Evolutionary conservation across 2,329 filamentous ascomycete genomes (phyloP), one percentile per base, ranked within the genome.

Genomic region (Pseudonectria buxi): DNA sequence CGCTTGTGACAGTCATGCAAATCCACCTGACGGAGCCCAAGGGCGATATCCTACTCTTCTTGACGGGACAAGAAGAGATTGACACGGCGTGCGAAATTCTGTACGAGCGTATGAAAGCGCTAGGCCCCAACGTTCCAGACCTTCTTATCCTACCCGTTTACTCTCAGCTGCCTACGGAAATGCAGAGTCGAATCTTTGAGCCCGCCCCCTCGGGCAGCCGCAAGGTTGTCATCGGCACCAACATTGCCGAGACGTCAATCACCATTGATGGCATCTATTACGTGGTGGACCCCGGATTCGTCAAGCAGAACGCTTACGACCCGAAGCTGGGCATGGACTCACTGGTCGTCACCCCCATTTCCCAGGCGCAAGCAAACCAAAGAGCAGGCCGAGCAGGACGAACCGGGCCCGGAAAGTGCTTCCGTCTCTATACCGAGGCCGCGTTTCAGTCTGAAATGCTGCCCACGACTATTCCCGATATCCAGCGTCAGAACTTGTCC

Each of bases 261-360:
- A 98, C 92, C 0, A 96, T 98, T 46, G 92, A 98, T 56, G 85
- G 90, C 32, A 95, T 98, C 47, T 95, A 90, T 65, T 96, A 94
- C 55, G 94, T 98, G 13, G 81, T 98, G 12, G 92, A 98, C 53
- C 89, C 92, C 3, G 92, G 92, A 2, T 98, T 96, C 49, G 90
- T 95, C 42, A 98, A 98, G 67, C 89, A 96, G 57, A 95, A 92
- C 49, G 89, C 86, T 2, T 98, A 95, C 56, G 90, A 98, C 55
- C 86, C 90, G 1, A 96, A 96, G 62, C 76, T 96, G 3, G 92
- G 92, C 36, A 98, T 98, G 90, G 92, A 98, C 54, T 88, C 90
- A 4, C 70, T 98, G 14, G 84, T 96, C 18, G 86, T 98, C 4
- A 95, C 89, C 0, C 94, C 94, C 0, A 94, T 98, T 45, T 95